These are phyloP conservation scores for Brassica nigra DNA, from an alignment of 345 rosid genomes.

Conservation along the genomic window DNA sequence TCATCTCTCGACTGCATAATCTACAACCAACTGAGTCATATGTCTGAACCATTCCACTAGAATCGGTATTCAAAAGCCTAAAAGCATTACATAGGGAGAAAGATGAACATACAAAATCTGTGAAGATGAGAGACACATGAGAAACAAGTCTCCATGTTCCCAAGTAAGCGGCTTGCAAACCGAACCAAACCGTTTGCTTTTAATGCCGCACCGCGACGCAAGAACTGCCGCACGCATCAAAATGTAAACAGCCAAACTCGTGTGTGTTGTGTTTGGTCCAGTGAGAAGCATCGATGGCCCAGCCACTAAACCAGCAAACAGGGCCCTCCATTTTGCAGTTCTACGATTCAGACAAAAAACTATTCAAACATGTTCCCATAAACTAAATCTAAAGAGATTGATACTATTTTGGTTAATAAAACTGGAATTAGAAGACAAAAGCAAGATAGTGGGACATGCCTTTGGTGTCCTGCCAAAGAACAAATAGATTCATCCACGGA, in stretches of 20 bases:
- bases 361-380: constrained; percentile 25
- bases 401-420: background rate
- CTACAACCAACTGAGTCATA: no score
- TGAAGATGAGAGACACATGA: constrained; percentile 94
- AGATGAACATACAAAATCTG: constrained; percentile 74
- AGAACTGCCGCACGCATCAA: constrained; percentile 92
- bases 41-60: no score
- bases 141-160: constrained; percentile 94
- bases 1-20: background rate
- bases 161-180: constrained; percentile 94
- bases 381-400: background rate
- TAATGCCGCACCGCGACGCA: constrained; percentile 92
- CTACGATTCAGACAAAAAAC: constrained; percentile 43
- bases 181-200: constrained; percentile 75
- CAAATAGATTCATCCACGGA: constrained; percentile 79
- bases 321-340: constrained; percentile 88
- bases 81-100: background rate
- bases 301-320: constrained; percentile 83
- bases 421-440: background rate
- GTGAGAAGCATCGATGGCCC: constrained; percentile 97
- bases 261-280: constrained; percentile 77
- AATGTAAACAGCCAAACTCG: constrained; percentile 84
- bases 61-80: no score
- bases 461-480: constrained; percentile 70
- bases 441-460: constrained; percentile 48